These are phyloP conservation scores for Curvularia lunata DNA, from an alignment of 2,329 filamentous ascomycete genomes.

Conservation along the genomic window DNA sequence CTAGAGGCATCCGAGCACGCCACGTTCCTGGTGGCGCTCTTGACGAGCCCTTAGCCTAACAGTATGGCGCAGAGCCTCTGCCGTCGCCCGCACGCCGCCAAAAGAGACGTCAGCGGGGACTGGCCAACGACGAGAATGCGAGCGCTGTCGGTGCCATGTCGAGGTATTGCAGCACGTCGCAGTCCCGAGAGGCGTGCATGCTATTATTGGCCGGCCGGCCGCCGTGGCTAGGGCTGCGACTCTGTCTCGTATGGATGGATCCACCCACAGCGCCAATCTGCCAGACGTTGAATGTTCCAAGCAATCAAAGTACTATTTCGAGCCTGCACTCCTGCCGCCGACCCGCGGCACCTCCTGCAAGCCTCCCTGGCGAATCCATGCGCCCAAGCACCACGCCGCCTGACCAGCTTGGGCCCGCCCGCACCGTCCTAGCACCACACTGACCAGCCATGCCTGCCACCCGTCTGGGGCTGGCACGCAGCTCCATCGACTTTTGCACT, in stretches of 20 bases:
- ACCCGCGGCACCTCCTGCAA: slow-evolving; percentile 27
- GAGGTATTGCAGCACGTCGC: not conserved
- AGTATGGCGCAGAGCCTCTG: slow-evolving; percentile 9
- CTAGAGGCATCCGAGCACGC: not conserved
- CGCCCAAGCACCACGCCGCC: not conserved
- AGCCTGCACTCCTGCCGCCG: slow-evolving; percentile 29
- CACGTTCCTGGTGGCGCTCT: slow-evolving; percentile 7
- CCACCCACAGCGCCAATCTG: slow-evolving; percentile 25
- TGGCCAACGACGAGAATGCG: not conserved
- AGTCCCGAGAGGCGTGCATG: slow-evolving; percentile 6
- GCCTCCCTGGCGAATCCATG: slow-evolving; percentile 4
- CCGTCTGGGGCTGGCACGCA: slow-evolving; percentile 17
- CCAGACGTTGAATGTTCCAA: slow-evolving; percentile 32
- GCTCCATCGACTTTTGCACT: slow-evolving; percentile 23
- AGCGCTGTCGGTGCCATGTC: no score
- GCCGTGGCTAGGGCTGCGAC: slow-evolving; percentile 17
- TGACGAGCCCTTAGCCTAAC: slow-evolving; percentile 7
- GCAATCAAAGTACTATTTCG: slow-evolving; percentile 36
- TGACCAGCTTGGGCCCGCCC: slow-evolving; percentile 2
- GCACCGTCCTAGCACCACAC: slow-evolving; percentile 26
- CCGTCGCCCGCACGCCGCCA: slow-evolving; percentile 5
- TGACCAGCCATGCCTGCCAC: slow-evolving; percentile 31
- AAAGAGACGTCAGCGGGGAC: not conserved
- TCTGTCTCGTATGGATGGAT: slow-evolving; percentile 29
- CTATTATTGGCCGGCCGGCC: slow-evolving; percentile 15